Conservation (phyloP, 768 basidiomycete species). For the Thelephora aurantiotincta region DNA sequence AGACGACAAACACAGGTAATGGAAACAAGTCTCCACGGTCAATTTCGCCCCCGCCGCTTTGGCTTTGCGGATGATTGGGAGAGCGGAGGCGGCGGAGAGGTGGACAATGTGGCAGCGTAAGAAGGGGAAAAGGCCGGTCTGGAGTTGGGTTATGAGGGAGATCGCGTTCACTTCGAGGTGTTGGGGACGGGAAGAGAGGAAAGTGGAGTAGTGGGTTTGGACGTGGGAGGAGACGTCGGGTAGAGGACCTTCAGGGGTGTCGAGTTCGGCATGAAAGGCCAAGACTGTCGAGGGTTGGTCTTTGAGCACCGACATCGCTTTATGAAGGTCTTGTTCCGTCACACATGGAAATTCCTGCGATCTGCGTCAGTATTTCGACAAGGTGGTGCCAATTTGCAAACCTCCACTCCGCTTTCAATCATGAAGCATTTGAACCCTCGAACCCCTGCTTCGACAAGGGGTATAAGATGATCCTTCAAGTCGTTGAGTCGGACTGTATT, state of each 20-base stretch:
- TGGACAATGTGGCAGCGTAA: slow-evolving; percentile 92
- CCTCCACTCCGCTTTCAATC: slow-evolving; percentile 92
- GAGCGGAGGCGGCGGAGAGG: slow-evolving; percentile 73
- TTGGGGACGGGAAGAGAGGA: slow-evolving; percentile 74
- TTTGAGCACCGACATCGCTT: slow-evolving; percentile 64
- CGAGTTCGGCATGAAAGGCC: slow-evolving; percentile 90
- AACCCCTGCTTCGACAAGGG: slow-evolving; percentile 69
- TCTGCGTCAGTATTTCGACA: slow-evolving; percentile 1
- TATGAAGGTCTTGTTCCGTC: slow-evolving; percentile 45
- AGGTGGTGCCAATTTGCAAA: slow-evolving; percentile 16
- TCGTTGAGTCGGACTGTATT: background rate
- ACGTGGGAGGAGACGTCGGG: slow-evolving; percentile 5
- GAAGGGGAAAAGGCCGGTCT: slow-evolving; percentile 36
- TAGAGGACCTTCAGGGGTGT: slow-evolving; percentile 17
- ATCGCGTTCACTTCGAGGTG: slow-evolving; percentile 74
- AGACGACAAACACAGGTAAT: slow-evolving; percentile 76
- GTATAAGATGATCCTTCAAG: slow-evolving; percentile 49
- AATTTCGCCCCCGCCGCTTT: slow-evolving; percentile 49
- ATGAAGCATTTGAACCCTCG: slow-evolving; percentile 97
- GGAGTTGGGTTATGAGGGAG: slow-evolving; percentile 53
- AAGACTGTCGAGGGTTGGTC: slow-evolving; percentile 66
- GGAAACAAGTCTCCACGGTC: slow-evolving; percentile 95
- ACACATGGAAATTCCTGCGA: slow-evolving; percentile 87
- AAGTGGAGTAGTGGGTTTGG: slow-evolving; percentile 57
- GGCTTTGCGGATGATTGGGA: slow-evolving; percentile 64